Evolutionary conservation across 1,284 basidiomycete species (phyloP).

Genomic region (Acaromyces ingoldii): DNA sequence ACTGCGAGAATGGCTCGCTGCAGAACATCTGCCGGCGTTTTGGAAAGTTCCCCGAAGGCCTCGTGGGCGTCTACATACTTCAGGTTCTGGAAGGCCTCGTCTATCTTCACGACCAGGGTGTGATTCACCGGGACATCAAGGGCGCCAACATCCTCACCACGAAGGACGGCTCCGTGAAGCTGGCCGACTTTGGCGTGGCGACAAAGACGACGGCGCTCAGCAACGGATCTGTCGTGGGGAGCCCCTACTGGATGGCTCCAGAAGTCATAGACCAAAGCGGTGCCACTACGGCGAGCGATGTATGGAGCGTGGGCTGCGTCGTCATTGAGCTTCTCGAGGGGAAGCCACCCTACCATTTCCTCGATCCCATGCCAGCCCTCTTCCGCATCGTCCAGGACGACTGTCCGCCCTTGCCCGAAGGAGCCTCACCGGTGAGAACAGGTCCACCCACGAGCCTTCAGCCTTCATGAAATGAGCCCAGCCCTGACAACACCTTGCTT

Average conservation of each 20-base stretch:
- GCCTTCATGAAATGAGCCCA: background rate
- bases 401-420: conserved; percentile 88
- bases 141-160: conserved; percentile 58
- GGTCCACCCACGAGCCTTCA: background rate
- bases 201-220: conserved; percentile 20
- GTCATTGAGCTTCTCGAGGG: conserved; percentile 95
- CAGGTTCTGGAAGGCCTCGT: conserved; percentile 60
- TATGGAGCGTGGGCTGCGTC: conserved; percentile 92
- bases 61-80: conserved; percentile 92
- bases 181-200: conserved; percentile 32
- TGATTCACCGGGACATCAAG: conserved; percentile 41
- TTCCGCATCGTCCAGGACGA: conserved; percentile 98
- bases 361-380: conserved; percentile 95
- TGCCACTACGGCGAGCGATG: conserved; percentile 91
- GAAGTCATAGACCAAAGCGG: conserved; percentile 66
- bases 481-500: background rate
- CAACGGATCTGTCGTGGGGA: conserved; percentile 53
- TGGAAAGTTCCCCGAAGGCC: conserved; percentile 93
- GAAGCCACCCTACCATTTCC: conserved; percentile 87
- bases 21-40: conserved; percentile 93
- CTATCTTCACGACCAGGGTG: conserved; percentile 48
- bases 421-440: conserved; percentile 64
- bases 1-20: conserved; percentile 95
- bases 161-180: conserved; percentile 60
- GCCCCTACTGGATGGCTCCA: conserved; percentile 52